phyloP scores from a whole-genome alignment of 202 grass and related monocot genomes.

The Carex arenaria region DNA sequence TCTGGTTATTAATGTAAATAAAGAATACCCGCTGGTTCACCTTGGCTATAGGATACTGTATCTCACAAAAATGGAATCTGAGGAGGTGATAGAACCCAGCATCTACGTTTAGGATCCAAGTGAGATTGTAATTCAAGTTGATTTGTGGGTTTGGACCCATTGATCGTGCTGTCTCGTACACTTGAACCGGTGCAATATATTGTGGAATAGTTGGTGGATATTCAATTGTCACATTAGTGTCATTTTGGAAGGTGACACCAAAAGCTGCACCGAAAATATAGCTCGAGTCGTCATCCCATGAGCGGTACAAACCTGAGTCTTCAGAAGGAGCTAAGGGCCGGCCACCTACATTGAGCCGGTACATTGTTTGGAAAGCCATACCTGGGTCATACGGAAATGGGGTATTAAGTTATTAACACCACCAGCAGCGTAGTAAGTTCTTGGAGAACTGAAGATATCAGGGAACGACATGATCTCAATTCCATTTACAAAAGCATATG shows the following conservation, averaged over 20 bases:
- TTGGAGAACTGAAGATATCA: conserved; percentile 22
- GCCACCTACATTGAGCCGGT: conserved; percentile 67
- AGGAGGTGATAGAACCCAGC: conserved; percentile 59
- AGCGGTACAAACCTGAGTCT: conserved; percentile 48
- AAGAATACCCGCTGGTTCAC: conserved; percentile 54
- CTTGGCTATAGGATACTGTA: conserved; percentile 42
- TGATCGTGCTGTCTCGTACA: conserved; percentile 56
- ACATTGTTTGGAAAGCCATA: conserved; percentile 66
- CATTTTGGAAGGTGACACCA: conserved; percentile 43
- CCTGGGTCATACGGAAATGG: conserved; percentile 1
- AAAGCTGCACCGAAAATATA: conserved; percentile 44
- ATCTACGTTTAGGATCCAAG: conserved; percentile 53
- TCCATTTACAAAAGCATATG: conserved; percentile 75
- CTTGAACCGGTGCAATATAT: conserved; percentile 37
- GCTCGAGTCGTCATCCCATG: conserved; percentile 29
- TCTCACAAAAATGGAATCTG: conserved; percentile 81
- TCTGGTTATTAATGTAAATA: conserved; percentile 71
- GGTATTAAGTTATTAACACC: too few species aligned
- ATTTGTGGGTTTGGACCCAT: conserved; percentile 45
- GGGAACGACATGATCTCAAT: conserved; percentile 64
- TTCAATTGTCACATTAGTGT: conserved; percentile 40
- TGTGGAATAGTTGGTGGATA: conserved; percentile 26
- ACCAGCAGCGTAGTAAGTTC: conserved; percentile 29
- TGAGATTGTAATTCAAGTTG: conserved; percentile 77
- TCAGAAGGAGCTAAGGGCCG: background rate